Evolutionary conservation across 1,284 basidiomycete genomes (phyloP).

Genomic region (Ustilago bromivora): DNA sequence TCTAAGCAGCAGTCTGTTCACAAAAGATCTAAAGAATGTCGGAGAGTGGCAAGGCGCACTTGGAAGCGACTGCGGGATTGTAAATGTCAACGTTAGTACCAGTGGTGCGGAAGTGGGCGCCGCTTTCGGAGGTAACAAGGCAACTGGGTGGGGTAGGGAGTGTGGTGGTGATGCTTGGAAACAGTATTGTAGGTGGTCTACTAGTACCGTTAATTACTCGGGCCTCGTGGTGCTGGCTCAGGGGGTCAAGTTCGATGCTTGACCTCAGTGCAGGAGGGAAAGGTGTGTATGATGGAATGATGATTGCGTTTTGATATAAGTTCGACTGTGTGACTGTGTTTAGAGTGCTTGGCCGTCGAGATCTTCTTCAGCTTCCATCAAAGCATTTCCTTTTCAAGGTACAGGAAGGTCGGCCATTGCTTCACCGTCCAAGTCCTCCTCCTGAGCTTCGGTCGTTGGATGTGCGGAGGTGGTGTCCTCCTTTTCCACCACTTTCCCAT

Average conservation of each 20-base stretch:
- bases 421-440: constrained; percentile 40
- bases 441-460: background rate
- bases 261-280: background rate
- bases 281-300: background rate
- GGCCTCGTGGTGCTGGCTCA: constrained; percentile 88
- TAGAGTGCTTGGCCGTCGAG: constrained; percentile 39
- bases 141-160: constrained; percentile 86
- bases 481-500: constrained; percentile 14
- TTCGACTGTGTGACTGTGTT: background rate
- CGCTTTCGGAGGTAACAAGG: constrained; percentile 94
- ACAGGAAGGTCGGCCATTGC: background rate
- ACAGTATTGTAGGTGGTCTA: constrained; percentile 76
- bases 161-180: constrained; percentile 97
- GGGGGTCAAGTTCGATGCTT: constrained; percentile 81
- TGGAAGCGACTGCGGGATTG: constrained; percentile 59
- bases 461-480: background rate
- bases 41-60: constrained; percentile 55
- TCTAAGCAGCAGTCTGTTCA: constrained; percentile 90
- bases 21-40: constrained; percentile 69
- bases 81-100: constrained; percentile 77
- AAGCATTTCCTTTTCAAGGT: background rate
- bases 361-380: constrained; percentile 24
- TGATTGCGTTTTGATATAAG: background rate
- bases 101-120: constrained; percentile 93
- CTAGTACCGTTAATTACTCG: constrained; percentile 93